Conservation (phyloP, 441 rosid genomes). For the Omphalea diandra region DNA sequence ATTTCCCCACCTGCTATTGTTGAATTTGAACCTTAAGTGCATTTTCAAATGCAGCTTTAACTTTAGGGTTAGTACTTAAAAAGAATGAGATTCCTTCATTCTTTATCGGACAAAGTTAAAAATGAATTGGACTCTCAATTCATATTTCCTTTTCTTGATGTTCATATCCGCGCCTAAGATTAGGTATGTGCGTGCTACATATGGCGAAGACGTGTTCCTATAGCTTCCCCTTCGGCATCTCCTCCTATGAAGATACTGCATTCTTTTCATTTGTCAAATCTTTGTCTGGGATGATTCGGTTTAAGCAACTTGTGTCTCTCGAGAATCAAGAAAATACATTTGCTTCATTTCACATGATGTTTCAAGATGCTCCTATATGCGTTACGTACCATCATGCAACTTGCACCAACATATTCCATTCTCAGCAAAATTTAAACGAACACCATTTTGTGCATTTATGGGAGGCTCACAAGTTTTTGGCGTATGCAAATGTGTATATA, state of each 20-base stretch:
- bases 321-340: background rate
- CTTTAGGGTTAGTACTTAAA: background rate
- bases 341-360: background rate
- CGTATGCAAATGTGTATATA: too few relatives aligned
- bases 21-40: background rate
- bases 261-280: background rate
- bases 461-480: too few relatives aligned
- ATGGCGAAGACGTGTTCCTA: too few relatives aligned
- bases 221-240: constrained; percentile 21
- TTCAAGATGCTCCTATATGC: background rate
- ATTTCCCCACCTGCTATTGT: background rate
- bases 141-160: too few relatives aligned
- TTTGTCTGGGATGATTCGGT: background rate
- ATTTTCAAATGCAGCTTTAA: background rate
- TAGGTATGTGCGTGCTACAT: too few relatives aligned
- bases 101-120: background rate
- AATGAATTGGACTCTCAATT: too few relatives aligned
- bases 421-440: background rate
- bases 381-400: background rate
- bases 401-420: background rate
- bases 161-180: too few relatives aligned
- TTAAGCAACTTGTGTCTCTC: background rate
- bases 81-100: too few relatives aligned
- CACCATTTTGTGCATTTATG: too few relatives aligned
- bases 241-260: background rate